These are phyloP conservation scores for Mesostigma viride DNA, from an alignment of 139 green algal species.

Conservation along the genomic window DNA sequence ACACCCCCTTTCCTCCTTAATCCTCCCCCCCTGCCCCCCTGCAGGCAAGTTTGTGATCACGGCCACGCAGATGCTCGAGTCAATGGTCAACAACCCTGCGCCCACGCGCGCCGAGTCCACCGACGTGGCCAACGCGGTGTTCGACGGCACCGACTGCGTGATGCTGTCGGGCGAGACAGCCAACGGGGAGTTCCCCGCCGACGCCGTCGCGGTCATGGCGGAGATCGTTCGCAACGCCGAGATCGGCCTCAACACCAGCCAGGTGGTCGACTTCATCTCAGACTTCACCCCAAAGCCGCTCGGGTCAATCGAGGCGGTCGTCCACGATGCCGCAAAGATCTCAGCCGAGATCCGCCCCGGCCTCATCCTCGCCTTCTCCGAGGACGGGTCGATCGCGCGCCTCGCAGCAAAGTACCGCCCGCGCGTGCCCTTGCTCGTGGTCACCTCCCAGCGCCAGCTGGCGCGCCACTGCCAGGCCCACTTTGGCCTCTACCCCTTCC, in stretches of 20 bases:
- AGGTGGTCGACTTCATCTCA: too few relatives aligned
- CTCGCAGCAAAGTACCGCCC: too few relatives aligned
- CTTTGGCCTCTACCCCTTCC: slow-evolving; percentile 32
- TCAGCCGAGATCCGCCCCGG: too few relatives aligned
- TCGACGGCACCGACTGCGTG: slow-evolving; percentile 22
- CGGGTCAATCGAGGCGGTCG: slow-evolving; percentile 75
- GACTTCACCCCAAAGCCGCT: slow-evolving; percentile 10
- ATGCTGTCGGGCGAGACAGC: slow-evolving; percentile 82
- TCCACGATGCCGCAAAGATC: slow-evolving; percentile 78
- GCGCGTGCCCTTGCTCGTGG: too few relatives aligned
- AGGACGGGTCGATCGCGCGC: too few relatives aligned
- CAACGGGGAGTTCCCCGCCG: slow-evolving; percentile 75
- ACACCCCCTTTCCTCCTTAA: too few relatives aligned
- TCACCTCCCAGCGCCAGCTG: too few relatives aligned
- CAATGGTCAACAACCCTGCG: slow-evolving; percentile 49
- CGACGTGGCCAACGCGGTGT: slow-evolving; percentile 32
- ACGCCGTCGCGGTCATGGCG: slow-evolving; percentile 53
- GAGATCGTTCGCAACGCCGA: too few relatives aligned
- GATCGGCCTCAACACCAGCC: too few relatives aligned
- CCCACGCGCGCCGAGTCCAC: slow-evolving; percentile 58
- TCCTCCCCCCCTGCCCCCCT: slow-evolving; percentile 44
- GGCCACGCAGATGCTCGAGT: slow-evolving; percentile 31
- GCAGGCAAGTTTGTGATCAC: slow-evolving; percentile 46
- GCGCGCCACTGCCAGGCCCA: too few relatives aligned
- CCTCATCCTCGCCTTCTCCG: too few relatives aligned